A percentile compares a stretch with the other conserved stretches of the same genome.
Conservation (phyloP, 2,329 filamentous ascomycete genomes). For the Beauveria medogensis region DNA sequence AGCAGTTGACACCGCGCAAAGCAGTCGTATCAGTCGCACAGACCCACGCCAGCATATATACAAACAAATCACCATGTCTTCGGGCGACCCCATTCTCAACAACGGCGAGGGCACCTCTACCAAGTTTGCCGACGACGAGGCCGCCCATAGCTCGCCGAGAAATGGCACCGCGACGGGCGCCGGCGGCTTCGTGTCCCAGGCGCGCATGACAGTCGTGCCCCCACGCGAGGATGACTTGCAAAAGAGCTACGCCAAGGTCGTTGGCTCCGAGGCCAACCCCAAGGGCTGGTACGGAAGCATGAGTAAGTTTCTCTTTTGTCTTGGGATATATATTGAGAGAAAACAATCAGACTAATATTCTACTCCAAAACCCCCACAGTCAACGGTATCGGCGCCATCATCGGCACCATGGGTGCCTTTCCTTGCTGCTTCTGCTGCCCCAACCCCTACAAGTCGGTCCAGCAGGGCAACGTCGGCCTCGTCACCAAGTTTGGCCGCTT, state of each 20-base stretch:
- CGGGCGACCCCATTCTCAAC: conserved; percentile 4
- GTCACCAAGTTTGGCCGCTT: conserved; percentile 95
- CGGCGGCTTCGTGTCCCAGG: conserved; percentile 41
- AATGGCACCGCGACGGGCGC: conserved; percentile 11
- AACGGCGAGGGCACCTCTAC: conserved; percentile 17
- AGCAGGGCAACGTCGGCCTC: conserved; percentile 88
- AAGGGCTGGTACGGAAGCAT: conserved; percentile 87
- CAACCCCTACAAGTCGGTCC: conserved; percentile 90
- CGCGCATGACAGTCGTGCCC: conserved; percentile 65
- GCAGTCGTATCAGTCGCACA: background rate
- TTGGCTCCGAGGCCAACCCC: conserved; percentile 57
- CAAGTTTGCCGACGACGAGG: background rate
- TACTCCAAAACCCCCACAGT: conserved; percentile 33
- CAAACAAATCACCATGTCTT: background rate
- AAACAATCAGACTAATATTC: background rate
- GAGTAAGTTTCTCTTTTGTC: conserved; percentile 45
- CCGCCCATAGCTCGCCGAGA: conserved; percentile 20
- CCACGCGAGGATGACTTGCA: conserved; percentile 79
- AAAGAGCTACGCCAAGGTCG: conserved; percentile 62
- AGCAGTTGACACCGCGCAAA: background rate
- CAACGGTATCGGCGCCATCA: conserved; percentile 61
- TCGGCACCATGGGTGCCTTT: conserved; percentile 77
- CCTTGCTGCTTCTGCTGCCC: conserved; percentile 89
- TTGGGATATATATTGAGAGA: background rate
- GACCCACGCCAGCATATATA: background rate